Evolutionary conservation across 75 land plant genomes (phyloP).

Genomic region (Sequoiadendron giganteum): DNA sequence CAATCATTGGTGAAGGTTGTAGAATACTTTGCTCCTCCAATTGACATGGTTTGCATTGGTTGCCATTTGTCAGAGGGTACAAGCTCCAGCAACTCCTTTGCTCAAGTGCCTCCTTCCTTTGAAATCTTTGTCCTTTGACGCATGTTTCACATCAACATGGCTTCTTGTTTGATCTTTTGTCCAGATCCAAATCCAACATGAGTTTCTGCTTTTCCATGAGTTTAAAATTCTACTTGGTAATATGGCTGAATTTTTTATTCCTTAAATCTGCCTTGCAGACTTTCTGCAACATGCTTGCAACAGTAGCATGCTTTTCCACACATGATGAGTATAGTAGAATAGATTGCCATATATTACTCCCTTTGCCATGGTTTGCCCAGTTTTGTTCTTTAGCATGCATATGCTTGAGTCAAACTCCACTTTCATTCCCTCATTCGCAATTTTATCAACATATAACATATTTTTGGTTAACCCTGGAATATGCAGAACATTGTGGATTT

Average conservation of each 20-base stretch:
- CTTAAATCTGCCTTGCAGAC: neutral
- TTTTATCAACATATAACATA: too few species aligned
- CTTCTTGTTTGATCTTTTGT: neutral
- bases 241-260: neutral
- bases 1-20: neutral
- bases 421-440: too few species aligned
- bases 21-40: neutral
- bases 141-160: neutral
- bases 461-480: too few species aligned
- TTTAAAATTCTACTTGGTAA: neutral
- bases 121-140: neutral
- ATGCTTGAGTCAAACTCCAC: too few species aligned
- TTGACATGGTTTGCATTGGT: neutral
- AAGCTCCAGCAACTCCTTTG: neutral
- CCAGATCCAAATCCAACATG: too few species aligned
- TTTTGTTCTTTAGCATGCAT: too few species aligned
- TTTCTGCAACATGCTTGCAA: neutral
- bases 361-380: too few species aligned
- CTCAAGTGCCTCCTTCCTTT: neutral
- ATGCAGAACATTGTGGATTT: neutral
- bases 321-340: neutral
- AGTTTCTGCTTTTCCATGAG: neutral
- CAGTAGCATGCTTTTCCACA: neutral
- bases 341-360: neutral
- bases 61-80: neutral